These are phyloP conservation scores for Corylus heterophylla DNA, from an alignment of 306 rosid species.

Conservation along the genomic window DNA sequence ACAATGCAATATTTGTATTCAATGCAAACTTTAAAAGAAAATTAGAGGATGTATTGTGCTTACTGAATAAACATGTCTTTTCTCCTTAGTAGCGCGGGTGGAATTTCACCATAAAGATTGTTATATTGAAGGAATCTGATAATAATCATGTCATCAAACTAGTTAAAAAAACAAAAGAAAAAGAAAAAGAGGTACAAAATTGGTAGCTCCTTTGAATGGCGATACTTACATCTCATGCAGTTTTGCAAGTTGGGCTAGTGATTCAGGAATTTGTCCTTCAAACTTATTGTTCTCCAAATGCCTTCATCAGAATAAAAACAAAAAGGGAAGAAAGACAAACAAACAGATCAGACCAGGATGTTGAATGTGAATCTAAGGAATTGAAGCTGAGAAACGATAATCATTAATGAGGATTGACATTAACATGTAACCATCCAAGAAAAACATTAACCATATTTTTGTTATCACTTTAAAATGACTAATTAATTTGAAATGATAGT, in stretches of 20 bases:
- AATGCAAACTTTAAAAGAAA: not conserved
- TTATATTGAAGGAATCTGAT: conserved; percentile 48
- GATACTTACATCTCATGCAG: conserved; percentile 68
- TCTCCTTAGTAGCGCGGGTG: conserved; percentile 21
- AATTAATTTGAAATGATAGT: too few species aligned
- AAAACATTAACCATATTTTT: too few species aligned
- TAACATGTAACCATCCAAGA: too few species aligned
- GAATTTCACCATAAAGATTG: conserved; percentile 31
- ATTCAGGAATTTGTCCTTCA: conserved; percentile 62
- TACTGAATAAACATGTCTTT: conserved; percentile 41
- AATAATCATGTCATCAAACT: conserved; percentile 5
- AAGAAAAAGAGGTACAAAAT: not conserved
- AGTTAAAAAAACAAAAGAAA: not conserved
- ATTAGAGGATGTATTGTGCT: conserved; percentile 20
- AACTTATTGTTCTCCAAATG: conserved; percentile 80
- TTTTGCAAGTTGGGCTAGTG: conserved; percentile 47
- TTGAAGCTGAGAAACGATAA: conserved; percentile 4
- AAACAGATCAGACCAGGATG: conserved; percentile 2
- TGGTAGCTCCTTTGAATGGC: not conserved
- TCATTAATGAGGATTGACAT: not conserved
- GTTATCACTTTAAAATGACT: too few species aligned
- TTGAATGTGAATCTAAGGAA: conserved; percentile 13
- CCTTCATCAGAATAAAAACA: conserved; percentile 43
- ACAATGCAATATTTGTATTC: not conserved
- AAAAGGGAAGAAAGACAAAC: conserved; percentile 10